phyloP scores from a whole-genome alignment of 176 grass and related monocot species.

The Thinopyrum elongatum region DNA sequence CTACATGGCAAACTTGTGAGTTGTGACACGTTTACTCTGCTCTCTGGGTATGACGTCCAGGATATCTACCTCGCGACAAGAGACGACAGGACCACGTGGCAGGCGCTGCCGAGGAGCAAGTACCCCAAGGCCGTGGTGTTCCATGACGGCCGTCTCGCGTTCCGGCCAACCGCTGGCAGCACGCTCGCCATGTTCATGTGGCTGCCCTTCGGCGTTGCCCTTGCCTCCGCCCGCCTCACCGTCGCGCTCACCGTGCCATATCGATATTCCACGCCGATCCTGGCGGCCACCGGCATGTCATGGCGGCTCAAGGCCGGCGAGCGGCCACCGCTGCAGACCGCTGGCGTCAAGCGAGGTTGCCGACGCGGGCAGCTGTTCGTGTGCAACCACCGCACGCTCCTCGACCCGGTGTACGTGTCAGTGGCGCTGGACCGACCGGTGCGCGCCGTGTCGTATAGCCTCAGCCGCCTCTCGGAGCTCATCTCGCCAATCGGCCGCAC shows the following conservation, averaged over 20 bases:
- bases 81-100: conserved; percentile 46
- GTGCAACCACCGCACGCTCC: conserved; percentile 83
- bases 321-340: too few relatives aligned
- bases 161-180: conserved; percentile 46
- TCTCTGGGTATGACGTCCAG: neutral
- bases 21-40: neutral
- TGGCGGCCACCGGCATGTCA: too few relatives aligned
- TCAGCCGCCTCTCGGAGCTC: conserved; percentile 50
- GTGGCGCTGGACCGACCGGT: conserved; percentile 43
- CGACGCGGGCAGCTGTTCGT: conserved; percentile 45
- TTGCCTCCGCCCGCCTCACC: too few relatives aligned
- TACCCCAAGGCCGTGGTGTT: conserved; percentile 62
- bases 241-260: conserved; percentile 50
- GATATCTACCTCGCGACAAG: conserved; percentile 46
- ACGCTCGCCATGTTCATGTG: conserved; percentile 32
- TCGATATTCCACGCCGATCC: neutral
- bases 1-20: too few relatives aligned
- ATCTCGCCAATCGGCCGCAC: conserved; percentile 65
- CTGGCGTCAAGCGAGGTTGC: too few relatives aligned
- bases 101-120: conserved; percentile 2
- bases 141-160: conserved; percentile 72
- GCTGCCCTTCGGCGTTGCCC: too few relatives aligned
- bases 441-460: conserved; percentile 63
- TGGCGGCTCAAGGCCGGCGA: too few relatives aligned
- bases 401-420: conserved; percentile 75